Evolutionary conservation across 1,284 basidiomycete species (phyloP), one percentile per base, ranked within the genome.

Genomic region (Ceratobasidium sp.): DNA sequence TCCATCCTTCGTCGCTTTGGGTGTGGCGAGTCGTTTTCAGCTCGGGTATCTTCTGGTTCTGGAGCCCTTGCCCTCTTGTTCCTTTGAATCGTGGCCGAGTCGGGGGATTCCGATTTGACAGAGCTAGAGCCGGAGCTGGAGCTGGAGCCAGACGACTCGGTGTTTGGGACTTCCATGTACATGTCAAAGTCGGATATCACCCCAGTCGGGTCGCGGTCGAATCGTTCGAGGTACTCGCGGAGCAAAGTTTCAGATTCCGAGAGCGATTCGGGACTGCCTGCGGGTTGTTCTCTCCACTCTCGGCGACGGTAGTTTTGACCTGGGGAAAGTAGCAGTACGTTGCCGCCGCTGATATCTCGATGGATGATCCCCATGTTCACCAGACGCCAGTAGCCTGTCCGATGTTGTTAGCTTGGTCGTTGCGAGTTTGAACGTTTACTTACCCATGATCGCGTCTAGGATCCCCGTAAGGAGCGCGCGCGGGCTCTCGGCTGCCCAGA

Each of bases 281-380:
- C 22, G n/a, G 9, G 29, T 4, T 32, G 32, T 29, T 44, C 51
- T 25, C 44, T 67, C 32, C 65, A 22, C 13, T 69, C n/a, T 19
- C 37, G 51, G 6, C 37, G 34, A 9, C 19, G 51, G 7, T 22
- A 7, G 3, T 37, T 37, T n/a, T 69, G 67, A 22, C 22, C 34
- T 29, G 51, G 34, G 6, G 34, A 22, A 13, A 76, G 54, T 11
- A 76, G 9, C 40, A 76, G 32, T 0, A 76, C 52, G 43, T 76
- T 76, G 1, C 74, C 74, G 25, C 44, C 62, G 44, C 74, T 76
- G 32, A 76, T 59, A 43, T 76, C 74, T 32, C 74, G 49, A 49
- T 67, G 74, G 19, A 67, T 19, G 51, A 66, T 46, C 13, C 56
- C 64, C 19, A 76, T 22, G 44, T 76, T 76, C 25, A 76, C 43